Evolutionary conservation across 2,329 filamentous ascomycete species (phyloP).

Genomic region (Cordyceps sp.): DNA sequence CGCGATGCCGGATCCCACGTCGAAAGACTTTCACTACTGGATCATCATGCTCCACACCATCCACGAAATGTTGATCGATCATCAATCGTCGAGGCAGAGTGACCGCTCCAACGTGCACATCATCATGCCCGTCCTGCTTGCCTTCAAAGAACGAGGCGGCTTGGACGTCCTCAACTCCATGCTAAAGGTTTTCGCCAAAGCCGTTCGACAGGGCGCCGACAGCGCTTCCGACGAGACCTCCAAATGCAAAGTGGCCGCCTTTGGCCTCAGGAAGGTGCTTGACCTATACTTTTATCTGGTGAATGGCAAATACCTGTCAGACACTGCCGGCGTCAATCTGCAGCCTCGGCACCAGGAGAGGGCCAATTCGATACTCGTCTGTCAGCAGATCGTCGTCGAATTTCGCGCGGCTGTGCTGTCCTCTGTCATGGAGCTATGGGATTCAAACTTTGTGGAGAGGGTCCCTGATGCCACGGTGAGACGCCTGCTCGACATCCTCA

Average conservation of each 20-base stretch:
- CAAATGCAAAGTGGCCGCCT: conserved; percentile 30
- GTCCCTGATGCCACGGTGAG: conserved; percentile 61
- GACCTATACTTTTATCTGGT: conserved; percentile 64
- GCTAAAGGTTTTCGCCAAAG: conserved; percentile 43
- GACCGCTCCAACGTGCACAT: conserved; percentile 35
- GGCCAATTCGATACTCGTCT: conserved; percentile 21
- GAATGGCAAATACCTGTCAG: conserved; percentile 63
- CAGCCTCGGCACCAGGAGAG: conserved; percentile 22
- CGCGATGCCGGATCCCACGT: conserved; percentile 26
- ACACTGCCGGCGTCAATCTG: conserved; percentile 46
- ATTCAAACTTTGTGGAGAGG: conserved; percentile 68
- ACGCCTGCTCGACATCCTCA: conserved; percentile 68
- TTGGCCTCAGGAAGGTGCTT: conserved; percentile 66
- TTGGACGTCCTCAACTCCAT: conserved; percentile 59
- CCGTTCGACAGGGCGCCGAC: conserved; percentile 12
- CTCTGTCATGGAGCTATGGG: conserved; percentile 65
- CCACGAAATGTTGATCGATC: conserved; percentile 63
- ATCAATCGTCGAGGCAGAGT: conserved; percentile 28
- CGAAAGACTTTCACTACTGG: conserved; percentile 62
- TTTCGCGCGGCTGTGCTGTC: conserved; percentile 67
- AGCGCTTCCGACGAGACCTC: conserved; percentile 30
- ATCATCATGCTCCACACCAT: conserved; percentile 66
- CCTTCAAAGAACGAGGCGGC: conserved; percentile 71
- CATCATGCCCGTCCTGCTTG: conserved; percentile 63
- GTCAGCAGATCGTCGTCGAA: conserved; percentile 71